These are phyloP conservation scores for Neoconidiobolus thromboides DNA, from an alignment of 371 early-diverging fungal species.

Conservation along the genomic window DNA sequence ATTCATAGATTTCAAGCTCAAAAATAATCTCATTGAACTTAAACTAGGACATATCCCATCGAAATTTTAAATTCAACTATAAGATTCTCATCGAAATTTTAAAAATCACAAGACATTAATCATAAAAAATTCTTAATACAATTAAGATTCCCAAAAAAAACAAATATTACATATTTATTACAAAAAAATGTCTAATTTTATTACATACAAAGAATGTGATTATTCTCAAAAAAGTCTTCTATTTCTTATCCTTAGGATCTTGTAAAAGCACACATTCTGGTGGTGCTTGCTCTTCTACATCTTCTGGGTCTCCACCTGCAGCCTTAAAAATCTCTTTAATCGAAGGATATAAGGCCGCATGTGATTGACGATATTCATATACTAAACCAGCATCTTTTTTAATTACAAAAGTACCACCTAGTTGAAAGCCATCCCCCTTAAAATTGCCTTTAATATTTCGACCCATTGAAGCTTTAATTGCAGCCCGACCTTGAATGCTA, in stretches of 20 bases:
- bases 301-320: slow-evolving; percentile 5
- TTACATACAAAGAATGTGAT: no score
- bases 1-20: no score
- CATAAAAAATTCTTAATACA: no score
- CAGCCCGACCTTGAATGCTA: background rate
- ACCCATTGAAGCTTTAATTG: background rate
- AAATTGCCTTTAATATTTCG: background rate
- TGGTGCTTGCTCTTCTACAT: slow-evolving; percentile 5
- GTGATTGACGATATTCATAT: background rate
- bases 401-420: slow-evolving; percentile 3
- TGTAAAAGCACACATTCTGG: slow-evolving; percentile 5
- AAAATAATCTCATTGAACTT: no score
- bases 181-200: no score
- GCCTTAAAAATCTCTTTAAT: background rate
- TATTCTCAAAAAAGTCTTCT: no score
- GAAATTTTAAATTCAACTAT: no score
- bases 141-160: no score
- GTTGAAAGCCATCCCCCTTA: background rate
- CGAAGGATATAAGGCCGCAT: background rate
- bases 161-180: no score
- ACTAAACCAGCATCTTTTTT: background rate
- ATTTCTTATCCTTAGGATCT: background rate
- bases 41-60: no score
- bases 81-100: no score
- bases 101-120: no score